phyloP scores from a whole-genome alignment of 2,329 filamentous ascomycete genomes.

The Elsinoe perseae region DNA sequence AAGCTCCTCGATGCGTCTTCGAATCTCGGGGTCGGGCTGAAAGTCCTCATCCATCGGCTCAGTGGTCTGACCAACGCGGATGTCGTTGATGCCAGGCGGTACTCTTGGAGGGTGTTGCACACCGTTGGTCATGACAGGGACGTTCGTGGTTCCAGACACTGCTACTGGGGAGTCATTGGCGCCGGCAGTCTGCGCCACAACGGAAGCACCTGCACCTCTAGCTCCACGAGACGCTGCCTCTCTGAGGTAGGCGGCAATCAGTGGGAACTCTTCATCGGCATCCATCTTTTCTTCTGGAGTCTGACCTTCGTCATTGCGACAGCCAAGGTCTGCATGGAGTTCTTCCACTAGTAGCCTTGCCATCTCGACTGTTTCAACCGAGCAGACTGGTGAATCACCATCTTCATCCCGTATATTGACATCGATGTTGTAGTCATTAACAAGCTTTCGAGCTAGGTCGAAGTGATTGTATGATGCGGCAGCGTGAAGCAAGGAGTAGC shows the following conservation, averaged over 20 bases:
- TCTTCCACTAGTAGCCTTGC: conserved; percentile 77
- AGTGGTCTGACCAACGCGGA: conserved; percentile 70
- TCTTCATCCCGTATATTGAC: conserved; percentile 84
- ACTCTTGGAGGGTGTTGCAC: conserved; percentile 50
- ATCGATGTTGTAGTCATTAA: conserved; percentile 68
- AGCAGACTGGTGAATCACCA: conserved; percentile 87
- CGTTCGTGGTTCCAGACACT: conserved; percentile 29
- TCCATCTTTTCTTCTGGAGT: conserved; percentile 76
- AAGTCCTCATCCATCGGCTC: conserved; percentile 51
- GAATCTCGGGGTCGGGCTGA: conserved; percentile 71
- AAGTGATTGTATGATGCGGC: conserved; percentile 87
- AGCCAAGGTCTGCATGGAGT: conserved; percentile 58
- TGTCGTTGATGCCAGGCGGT: conserved; percentile 61
- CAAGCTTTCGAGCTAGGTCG: conserved; percentile 65
- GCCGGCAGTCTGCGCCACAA: conserved; percentile 25
- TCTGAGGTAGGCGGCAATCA: conserved; percentile 64
- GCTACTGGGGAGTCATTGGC: conserved; percentile 22
- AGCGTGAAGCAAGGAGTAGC: conserved; percentile 90
- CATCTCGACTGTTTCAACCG: conserved; percentile 72
- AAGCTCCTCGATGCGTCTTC: conserved; percentile 78
- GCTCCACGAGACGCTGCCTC: conserved; percentile 22
- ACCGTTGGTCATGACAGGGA: conserved; percentile 21
- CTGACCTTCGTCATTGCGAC: conserved; percentile 64
- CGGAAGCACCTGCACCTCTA: conserved; percentile 24
- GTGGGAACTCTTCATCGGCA: conserved; percentile 68